phyloP scores from a whole-genome alignment of 2,329 filamentous ascomycete species.

The Stachybotrys echinatus region DNA sequence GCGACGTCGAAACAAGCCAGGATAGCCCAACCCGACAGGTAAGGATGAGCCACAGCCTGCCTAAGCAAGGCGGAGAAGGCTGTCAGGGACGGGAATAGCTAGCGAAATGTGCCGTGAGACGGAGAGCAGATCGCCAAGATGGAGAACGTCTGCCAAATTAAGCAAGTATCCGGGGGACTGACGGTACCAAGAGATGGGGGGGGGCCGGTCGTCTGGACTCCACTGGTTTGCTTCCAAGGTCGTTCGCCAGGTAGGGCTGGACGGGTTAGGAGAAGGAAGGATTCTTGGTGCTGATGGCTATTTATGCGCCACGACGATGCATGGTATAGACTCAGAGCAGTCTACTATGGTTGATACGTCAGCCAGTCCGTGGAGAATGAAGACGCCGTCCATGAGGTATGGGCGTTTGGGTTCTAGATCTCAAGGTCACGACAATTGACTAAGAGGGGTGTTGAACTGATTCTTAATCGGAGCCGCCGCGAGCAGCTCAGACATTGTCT shows the following conservation, averaged over 20 bases:
- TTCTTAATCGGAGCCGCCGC: not conserved
- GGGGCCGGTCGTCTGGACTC: not conserved
- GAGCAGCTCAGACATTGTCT: not conserved
- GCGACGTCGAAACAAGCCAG: not conserved
- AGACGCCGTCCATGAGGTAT: not conserved
- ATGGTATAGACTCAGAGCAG: too few relatives aligned
- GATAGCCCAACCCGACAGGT: not conserved
- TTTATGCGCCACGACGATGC: not conserved
- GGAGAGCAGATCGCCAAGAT: not conserved
- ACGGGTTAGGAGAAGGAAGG: not conserved
- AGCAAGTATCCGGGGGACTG: not conserved
- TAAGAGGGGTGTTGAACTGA: not conserved
- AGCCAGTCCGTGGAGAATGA: not conserved
- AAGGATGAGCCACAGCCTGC: not conserved
- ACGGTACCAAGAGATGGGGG: too few relatives aligned
- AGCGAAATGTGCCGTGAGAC: not conserved
- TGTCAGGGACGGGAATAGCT: not conserved
- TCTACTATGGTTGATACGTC: too few relatives aligned
- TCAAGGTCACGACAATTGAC: not conserved
- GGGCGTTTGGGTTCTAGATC: not conserved
- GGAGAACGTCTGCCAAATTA: not conserved
- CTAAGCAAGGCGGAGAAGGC: not conserved
- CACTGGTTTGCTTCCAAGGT: too few relatives aligned
- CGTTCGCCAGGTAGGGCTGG: not conserved
- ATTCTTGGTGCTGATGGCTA: not conserved